These are phyloP conservation scores for Pisolithus marmoratus DNA, from an alignment of 768 basidiomycete species.

Conservation along the genomic window DNA sequence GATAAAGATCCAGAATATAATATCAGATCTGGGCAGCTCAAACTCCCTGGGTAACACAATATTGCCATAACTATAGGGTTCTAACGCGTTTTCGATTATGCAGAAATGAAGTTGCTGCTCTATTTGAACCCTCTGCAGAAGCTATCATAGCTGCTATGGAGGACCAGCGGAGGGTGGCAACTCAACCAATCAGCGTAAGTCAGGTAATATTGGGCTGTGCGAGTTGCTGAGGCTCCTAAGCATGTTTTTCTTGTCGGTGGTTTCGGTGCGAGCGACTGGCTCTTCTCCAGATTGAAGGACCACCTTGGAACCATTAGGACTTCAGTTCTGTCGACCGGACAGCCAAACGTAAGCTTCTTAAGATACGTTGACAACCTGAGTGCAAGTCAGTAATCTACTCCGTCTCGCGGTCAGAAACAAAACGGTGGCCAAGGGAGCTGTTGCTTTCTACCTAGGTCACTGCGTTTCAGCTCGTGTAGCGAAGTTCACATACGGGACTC, in stretches of 20 bases:
- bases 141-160: conserved; percentile 21
- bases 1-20: conserved; percentile 36
- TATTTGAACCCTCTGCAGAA: conserved; percentile 23
- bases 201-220: neutral
- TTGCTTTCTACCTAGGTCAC: conserved; percentile 40
- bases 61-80: neutral
- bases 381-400: neutral
- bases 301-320: conserved; percentile 28
- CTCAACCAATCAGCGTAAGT: conserved; percentile 21
- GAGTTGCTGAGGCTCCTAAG: conserved; percentile 12
- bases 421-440: conserved; percentile 41
- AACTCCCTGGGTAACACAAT: conserved; percentile 30
- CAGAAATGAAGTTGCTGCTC: conserved; percentile 24
- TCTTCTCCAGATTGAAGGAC: conserved; percentile 28
- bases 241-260: conserved; percentile 40
- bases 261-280: conserved; percentile 40
- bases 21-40: conserved; percentile 45
- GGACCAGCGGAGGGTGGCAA: conserved; percentile 15
- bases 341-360: conserved; percentile 38
- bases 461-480: conserved; percentile 34
- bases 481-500: conserved; percentile 35
- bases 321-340: conserved; percentile 46
- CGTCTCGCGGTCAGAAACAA: conserved; percentile 30
- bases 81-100: neutral
- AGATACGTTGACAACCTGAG: neutral